Percentiles rank a stretch among this genome's conserved stretches.
These are phyloP conservation scores for Aspergillus haitiensis DNA, from an alignment of 495 filamentous ascomycete genomes.

Conservation along the genomic window DNA sequence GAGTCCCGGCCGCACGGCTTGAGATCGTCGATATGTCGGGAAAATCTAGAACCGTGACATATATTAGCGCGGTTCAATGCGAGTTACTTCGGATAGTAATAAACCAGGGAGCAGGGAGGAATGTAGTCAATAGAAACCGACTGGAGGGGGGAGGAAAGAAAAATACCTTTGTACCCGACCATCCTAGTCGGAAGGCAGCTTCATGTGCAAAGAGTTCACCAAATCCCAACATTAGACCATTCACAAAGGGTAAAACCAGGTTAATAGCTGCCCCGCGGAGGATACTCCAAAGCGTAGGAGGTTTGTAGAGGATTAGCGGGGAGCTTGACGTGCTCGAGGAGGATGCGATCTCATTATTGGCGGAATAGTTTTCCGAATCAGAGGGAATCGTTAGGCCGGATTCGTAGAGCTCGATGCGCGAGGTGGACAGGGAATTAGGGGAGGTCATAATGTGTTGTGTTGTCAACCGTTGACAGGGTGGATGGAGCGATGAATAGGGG, in stretches of 20 bases:
- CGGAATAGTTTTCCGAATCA: slow-evolving; percentile 87
- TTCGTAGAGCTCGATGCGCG: slow-evolving; percentile 64
- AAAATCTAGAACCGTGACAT: slow-evolving; percentile 54
- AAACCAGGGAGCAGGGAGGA: no score
- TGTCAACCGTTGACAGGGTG: slow-evolving; percentile 10
- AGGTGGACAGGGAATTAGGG: slow-evolving; percentile 41
- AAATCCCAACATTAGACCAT: slow-evolving; percentile 97
- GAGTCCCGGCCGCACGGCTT: slow-evolving; percentile 50
- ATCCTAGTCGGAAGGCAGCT: slow-evolving; percentile 86
- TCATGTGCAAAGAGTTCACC: slow-evolving; percentile 97
- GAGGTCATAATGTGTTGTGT: slow-evolving; percentile 43
- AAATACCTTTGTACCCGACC: slow-evolving; percentile 87
- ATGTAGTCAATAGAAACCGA: no score
- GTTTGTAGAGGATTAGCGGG: slow-evolving; percentile 83
- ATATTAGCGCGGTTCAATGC: no score
- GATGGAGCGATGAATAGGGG: neutral
- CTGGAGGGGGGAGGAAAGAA: neutral
- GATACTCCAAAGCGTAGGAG: slow-evolving; percentile 81
- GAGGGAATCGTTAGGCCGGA: slow-evolving; percentile 83
- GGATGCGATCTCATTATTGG: slow-evolving; percentile 60
- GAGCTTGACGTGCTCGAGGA: slow-evolving; percentile 67
- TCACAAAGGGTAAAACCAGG: slow-evolving; percentile 89
- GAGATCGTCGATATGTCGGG: slow-evolving; percentile 57
- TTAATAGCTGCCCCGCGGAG: slow-evolving; percentile 92
- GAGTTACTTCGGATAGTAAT: no score